These are phyloP conservation scores for Raphanus sativus DNA, from an alignment of 345 rosid genomes.

Conservation along the genomic window DNA sequence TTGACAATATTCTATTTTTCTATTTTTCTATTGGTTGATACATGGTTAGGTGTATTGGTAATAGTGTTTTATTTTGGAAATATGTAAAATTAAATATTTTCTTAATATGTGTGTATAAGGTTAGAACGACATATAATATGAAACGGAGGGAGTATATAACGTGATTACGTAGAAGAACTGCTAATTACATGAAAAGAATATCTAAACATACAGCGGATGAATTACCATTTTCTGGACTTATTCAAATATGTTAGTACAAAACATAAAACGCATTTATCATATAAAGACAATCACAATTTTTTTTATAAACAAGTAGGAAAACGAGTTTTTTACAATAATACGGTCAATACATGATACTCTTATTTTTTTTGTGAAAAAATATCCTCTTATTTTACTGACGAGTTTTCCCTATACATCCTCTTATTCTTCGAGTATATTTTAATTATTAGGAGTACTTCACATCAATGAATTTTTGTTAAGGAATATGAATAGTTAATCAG, in stretches of 20 bases:
- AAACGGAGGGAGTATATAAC: too few species aligned
- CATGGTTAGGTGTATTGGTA: too few species aligned
- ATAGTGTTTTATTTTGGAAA: too few species aligned
- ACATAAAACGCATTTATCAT: background rate
- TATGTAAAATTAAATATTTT: too few species aligned
- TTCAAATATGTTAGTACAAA: background rate
- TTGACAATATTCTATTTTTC: too few species aligned
- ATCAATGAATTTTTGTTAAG: background rate
- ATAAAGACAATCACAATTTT: background rate
- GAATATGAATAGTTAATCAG: conserved; percentile 9
- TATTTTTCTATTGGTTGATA: too few species aligned
- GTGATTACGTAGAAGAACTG: background rate
- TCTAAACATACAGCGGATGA: background rate
- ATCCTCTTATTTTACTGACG: background rate
- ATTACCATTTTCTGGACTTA: background rate
- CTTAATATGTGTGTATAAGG: too few species aligned
- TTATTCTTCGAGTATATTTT: conserved; percentile 14
- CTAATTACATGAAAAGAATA: background rate
- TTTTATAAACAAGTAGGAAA: background rate
- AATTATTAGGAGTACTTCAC: background rate
- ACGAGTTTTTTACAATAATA: background rate
- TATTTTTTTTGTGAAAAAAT: background rate
- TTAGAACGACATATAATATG: too few species aligned
- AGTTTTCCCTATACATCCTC: background rate
- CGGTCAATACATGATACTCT: conserved; percentile 3